Conservation (phyloP, 2,329 filamentous ascomycete species). For the Fusarium siculi region DNA sequence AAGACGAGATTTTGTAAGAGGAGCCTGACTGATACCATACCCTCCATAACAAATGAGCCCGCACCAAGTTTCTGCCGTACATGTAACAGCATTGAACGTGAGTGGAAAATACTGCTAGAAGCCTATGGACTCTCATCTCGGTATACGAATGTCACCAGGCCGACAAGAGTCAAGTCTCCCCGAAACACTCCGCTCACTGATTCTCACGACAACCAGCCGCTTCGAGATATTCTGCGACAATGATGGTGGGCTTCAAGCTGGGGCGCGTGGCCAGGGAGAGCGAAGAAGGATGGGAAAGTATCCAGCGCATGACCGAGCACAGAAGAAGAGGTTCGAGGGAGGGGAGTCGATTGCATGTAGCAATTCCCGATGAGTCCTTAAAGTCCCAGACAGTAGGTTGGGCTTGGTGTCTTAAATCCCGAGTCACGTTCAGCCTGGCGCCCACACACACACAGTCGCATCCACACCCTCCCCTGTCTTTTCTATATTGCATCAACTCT, state of each 20-base stretch:
- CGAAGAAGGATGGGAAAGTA: conserved; percentile 31
- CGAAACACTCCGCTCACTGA: conserved; percentile 5
- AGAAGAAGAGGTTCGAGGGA: conserved; percentile 23
- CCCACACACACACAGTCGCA: conserved; percentile 40
- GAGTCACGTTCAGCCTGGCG: conserved; percentile 51
- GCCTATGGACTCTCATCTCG: not conserved
- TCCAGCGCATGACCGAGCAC: conserved; percentile 37
- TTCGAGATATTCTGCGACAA: conserved; percentile 20
- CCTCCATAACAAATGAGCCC: conserved; percentile 15
- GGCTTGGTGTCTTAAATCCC: conserved; percentile 51
- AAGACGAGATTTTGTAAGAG: conserved; percentile 12
- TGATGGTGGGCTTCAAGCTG: conserved; percentile 32
- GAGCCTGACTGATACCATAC: conserved; percentile 30
- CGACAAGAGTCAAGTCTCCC: conserved; percentile 15
- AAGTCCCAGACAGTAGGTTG: conserved; percentile 41
- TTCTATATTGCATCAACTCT: conserved; percentile 20
- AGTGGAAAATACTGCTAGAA: conserved; percentile 8
- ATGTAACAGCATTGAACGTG: not conserved
- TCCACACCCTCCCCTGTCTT: conserved; percentile 35
- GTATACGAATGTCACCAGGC: conserved; percentile 17
- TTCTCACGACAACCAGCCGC: conserved; percentile 13
- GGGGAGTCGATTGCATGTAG: conserved; percentile 44
- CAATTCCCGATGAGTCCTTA: conserved; percentile 42
- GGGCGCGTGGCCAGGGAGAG: conserved; percentile 40
- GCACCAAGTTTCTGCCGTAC: not conserved